These are phyloP conservation scores for Mycena kentingensis DNA, from an alignment of 768 basidiomycete genomes.

Conservation along the genomic window DNA sequence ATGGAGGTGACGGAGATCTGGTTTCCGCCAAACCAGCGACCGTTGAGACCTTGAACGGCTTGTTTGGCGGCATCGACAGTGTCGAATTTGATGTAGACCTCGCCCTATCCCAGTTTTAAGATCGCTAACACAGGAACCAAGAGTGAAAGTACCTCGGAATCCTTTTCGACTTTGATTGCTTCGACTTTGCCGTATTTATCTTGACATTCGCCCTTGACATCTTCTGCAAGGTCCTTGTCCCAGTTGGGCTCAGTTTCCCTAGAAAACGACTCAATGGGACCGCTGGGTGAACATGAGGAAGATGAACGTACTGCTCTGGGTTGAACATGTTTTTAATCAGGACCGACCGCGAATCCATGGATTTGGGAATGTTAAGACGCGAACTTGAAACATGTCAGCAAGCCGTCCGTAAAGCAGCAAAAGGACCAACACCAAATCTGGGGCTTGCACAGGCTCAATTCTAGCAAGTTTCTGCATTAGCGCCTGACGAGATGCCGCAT, in stretches of 20 bases:
- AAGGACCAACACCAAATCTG: slow-evolving; percentile 62
- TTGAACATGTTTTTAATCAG: slow-evolving; percentile 95
- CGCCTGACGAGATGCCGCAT: slow-evolving; percentile 96
- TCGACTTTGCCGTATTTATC: slow-evolving; percentile 85
- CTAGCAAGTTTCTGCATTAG: slow-evolving; percentile 99
- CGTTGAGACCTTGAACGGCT: slow-evolving; percentile 88
- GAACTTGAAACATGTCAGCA: slow-evolving; percentile 45
- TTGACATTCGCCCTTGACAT: slow-evolving; percentile 94
- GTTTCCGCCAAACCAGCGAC: slow-evolving; percentile 95
- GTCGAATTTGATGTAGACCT: slow-evolving; percentile 95
- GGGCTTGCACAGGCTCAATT: slow-evolving; percentile 66
- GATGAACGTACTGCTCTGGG: slow-evolving; percentile 81
- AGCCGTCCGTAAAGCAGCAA: background rate
- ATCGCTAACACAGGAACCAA: slow-evolving; percentile 7
- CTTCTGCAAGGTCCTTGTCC: slow-evolving; percentile 95
- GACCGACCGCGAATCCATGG: slow-evolving; percentile 88
- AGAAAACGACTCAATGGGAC: slow-evolving; percentile 9
- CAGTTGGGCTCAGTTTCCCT: slow-evolving; percentile 96
- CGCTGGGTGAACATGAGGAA: background rate
- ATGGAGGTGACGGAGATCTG: slow-evolving; percentile 87
- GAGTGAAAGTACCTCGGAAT: slow-evolving; percentile 71
- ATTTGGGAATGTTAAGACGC: slow-evolving; percentile 78
- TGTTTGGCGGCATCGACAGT: slow-evolving; percentile 76
- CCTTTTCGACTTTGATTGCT: slow-evolving; percentile 90
- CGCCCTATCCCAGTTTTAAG: slow-evolving; percentile 63